Evolutionary conservation across 148 eudicot species (phyloP).

Genomic region (Vaccinium myrtillus): DNA sequence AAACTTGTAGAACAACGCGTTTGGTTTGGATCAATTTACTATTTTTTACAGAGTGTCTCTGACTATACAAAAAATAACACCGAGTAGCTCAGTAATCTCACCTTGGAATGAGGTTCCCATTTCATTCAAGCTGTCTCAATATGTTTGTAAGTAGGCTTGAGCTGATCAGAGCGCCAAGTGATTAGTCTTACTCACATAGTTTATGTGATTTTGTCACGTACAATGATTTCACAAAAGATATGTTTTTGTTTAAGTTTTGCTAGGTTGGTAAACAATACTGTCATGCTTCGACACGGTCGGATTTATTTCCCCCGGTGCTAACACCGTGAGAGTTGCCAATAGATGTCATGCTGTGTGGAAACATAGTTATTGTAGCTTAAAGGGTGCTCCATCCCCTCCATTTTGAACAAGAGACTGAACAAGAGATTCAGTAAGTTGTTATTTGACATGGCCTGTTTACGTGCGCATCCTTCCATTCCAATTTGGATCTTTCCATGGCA

Average conservation of each 20-base stretch:
- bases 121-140: neutral
- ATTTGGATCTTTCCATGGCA: neutral
- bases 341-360: neutral
- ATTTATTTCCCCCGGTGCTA: neutral
- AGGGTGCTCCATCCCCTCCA: neutral
- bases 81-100: neutral
- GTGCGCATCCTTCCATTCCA: neutral
- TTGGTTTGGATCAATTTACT: neutral
- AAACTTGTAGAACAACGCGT: neutral
- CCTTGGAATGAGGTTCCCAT: neutral
- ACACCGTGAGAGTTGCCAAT: neutral
- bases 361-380: neutral
- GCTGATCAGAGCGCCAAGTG: neutral
- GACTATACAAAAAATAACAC: neutral
- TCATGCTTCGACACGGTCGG: neutral
- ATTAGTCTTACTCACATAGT: neutral
- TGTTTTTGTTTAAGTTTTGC: neutral
- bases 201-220: neutral
- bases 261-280: neutral
- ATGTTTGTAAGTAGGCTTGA: neutral
- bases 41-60: neutral
- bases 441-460: neutral
- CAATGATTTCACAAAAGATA: neutral
- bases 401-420: neutral
- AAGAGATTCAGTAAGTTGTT: neutral